Conservation (phyloP, 495 filamentous ascomycete genomes). For the Trypethelium eluteriae region DNA sequence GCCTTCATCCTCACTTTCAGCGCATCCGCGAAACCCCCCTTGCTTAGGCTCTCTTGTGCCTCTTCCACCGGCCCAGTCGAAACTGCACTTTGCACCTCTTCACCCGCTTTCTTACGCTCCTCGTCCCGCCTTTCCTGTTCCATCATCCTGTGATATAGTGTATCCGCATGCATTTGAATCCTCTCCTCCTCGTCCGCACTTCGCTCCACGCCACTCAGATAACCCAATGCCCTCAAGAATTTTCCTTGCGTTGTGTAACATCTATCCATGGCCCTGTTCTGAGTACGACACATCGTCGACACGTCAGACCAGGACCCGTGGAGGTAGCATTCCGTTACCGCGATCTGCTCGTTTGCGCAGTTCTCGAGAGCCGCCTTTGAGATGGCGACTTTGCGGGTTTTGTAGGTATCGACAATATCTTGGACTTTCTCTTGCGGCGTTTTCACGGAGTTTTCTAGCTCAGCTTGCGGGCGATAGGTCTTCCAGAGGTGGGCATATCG, state of each 20-base stretch:
- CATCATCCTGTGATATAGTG: constrained; percentile 76
- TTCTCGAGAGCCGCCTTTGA: constrained; percentile 84
- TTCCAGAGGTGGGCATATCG: constrained; percentile 93
- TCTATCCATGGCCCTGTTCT: constrained; percentile 62
- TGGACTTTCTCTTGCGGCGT: constrained; percentile 64
- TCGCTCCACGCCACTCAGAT: constrained; percentile 59
- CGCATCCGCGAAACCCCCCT: constrained; percentile 17
- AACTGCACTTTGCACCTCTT: constrained; percentile 24
- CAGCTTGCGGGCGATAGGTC: constrained; percentile 62
- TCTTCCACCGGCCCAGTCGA: constrained; percentile 19
- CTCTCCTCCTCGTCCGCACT: constrained; percentile 65
- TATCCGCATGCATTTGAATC: constrained; percentile 94
- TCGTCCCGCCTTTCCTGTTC: constrained; percentile 62
- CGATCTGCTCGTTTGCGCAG: constrained; percentile 76
- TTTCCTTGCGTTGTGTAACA: constrained; percentile 82
- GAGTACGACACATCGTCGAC: constrained; percentile 64
- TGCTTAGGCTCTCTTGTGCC: constrained; percentile 19
- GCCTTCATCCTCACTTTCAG: constrained; percentile 12
- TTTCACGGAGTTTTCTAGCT: constrained; percentile 55
- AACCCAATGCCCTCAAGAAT: constrained; percentile 87
- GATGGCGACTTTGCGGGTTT: constrained; percentile 69
- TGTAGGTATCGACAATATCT: constrained; percentile 74
- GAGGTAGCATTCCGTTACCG: constrained; percentile 66
- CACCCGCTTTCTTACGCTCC: constrained; percentile 47
- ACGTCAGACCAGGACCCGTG: constrained; percentile 51